phyloP scores from a whole-genome alignment of 78 protist genomes.

The Planoprotostelium fungivorum region DNA sequence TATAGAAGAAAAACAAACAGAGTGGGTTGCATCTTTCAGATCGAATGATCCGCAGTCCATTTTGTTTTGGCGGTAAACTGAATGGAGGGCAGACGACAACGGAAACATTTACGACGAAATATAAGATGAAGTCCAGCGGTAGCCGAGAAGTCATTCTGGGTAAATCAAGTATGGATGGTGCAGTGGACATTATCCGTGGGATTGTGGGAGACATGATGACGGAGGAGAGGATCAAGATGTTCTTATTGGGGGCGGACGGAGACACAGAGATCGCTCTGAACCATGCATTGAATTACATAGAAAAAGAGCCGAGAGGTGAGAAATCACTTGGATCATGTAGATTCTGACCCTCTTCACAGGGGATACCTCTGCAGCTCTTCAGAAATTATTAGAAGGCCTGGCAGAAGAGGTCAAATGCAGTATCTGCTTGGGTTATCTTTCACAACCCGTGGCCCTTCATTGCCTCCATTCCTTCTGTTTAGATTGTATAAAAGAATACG shows the following conservation, averaged over 20 bases:
- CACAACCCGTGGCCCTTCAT: not conserved
- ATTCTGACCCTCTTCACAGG: too few relatives aligned
- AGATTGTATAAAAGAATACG: not conserved
- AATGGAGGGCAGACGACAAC: too few relatives aligned
- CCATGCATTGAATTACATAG: not conserved
- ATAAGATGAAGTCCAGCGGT: not conserved
- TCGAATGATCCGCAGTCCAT: too few relatives aligned
- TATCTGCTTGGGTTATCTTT: not conserved
- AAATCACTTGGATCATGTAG: too few relatives aligned
- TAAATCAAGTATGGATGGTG: not conserved
- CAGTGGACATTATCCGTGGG: not conserved
- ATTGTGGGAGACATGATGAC: not conserved
- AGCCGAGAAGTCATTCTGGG: not conserved
- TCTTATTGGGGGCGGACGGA: not conserved
- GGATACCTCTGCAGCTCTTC: not conserved
- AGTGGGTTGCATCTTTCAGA: too few relatives aligned
- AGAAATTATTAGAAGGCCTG: not conserved
- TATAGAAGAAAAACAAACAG: too few relatives aligned
- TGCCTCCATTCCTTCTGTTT: not conserved
- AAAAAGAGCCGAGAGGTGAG: not conserved
- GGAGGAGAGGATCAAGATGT: not conserved
- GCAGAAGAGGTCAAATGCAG: not conserved
- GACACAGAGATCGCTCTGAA: not conserved
- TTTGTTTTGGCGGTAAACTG: too few relatives aligned
- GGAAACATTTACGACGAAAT: not conserved